Percentiles rank a stretch among this genome's conserved stretches.
phyloP scores from a whole-genome alignment of 768 basidiomycete genomes.

The Suillus discolor region DNA sequence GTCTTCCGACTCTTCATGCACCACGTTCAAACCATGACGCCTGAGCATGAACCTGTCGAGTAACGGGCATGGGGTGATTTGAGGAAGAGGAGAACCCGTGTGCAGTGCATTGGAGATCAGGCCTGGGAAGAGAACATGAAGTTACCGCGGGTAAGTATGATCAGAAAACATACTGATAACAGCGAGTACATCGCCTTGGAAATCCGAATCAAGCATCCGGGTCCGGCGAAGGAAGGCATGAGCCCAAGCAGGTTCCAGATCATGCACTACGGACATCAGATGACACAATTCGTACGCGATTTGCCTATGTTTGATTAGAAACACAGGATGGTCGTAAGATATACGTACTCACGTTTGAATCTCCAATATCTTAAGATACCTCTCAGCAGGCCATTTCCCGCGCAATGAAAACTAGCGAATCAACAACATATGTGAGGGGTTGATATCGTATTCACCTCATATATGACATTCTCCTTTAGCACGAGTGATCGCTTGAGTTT shows the following conservation, averaged over 20 bases:
- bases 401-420: conserved; percentile 64
- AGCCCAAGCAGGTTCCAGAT: conserved; percentile 78
- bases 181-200: conserved; percentile 83
- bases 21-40: conserved; percentile 64
- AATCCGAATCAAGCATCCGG: conserved; percentile 74
- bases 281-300: conserved; percentile 71
- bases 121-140: conserved; percentile 38
- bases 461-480: conserved; percentile 59
- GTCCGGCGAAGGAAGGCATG: conserved; percentile 75
- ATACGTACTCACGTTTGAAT: conserved; percentile 58
- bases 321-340: neutral
- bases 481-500: conserved; percentile 68
- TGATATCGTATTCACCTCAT: conserved; percentile 51
- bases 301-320: conserved; percentile 47
- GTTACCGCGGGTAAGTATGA: neutral
- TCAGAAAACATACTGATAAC: conserved; percentile 61
- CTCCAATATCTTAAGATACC: conserved; percentile 71
- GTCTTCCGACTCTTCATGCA: conserved; percentile 71
- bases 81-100: conserved; percentile 75
- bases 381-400: conserved; percentile 78
- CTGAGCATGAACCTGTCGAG: conserved; percentile 47
- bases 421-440: conserved; percentile 5
- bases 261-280: conserved; percentile 69
- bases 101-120: conserved; percentile 79
- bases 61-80: conserved; percentile 81